Percentiles rank a stretch among this genome's conserved stretches.
These are phyloP conservation scores for Monilinia fructicola DNA, from an alignment of 2,329 filamentous ascomycete species.

Conservation along the genomic window DNA sequence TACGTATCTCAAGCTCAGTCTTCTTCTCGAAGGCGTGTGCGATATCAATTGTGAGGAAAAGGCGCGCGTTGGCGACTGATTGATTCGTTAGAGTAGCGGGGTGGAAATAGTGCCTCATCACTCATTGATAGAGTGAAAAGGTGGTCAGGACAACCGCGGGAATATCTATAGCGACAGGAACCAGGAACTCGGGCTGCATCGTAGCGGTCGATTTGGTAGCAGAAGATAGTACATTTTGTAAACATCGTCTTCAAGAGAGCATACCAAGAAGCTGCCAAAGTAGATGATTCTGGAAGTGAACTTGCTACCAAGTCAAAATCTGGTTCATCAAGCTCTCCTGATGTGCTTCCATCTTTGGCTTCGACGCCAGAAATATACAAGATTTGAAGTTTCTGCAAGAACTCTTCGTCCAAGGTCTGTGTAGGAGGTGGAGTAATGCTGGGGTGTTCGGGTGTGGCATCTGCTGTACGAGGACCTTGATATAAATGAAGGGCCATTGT, in stretches of 20 bases:
- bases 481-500: not conserved
- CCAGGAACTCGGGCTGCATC: slow-evolving; percentile 30
- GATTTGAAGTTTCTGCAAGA: slow-evolving; percentile 29
- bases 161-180: slow-evolving; percentile 53
- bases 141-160: slow-evolving; percentile 47
- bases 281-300: slow-evolving; percentile 21
- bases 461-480: too few relatives aligned
- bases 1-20: slow-evolving; percentile 49
- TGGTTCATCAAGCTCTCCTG: too few relatives aligned
- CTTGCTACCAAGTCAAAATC: too few relatives aligned
- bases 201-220: slow-evolving; percentile 23
- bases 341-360: too few relatives aligned
- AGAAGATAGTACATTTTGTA: slow-evolving; percentile 28
- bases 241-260: not conserved
- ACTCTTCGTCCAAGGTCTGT: slow-evolving; percentile 26
- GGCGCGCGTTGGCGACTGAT: slow-evolving; percentile 44
- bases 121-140: slow-evolving; percentile 48
- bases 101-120: slow-evolving; percentile 56
- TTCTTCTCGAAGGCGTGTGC: slow-evolving; percentile 43
- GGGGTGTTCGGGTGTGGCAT: too few relatives aligned
- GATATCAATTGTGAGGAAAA: slow-evolving; percentile 44
- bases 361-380: too few relatives aligned
- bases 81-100: slow-evolving; percentile 50
- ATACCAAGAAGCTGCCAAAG: slow-evolving; percentile 10
- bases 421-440: not conserved